A percentile compares a stretch with the other conserved stretches of the same genome.
These are phyloP conservation scores for Hygrocybe coccinea DNA, from an alignment of 768 basidiomycete species.

Conservation along the genomic window DNA sequence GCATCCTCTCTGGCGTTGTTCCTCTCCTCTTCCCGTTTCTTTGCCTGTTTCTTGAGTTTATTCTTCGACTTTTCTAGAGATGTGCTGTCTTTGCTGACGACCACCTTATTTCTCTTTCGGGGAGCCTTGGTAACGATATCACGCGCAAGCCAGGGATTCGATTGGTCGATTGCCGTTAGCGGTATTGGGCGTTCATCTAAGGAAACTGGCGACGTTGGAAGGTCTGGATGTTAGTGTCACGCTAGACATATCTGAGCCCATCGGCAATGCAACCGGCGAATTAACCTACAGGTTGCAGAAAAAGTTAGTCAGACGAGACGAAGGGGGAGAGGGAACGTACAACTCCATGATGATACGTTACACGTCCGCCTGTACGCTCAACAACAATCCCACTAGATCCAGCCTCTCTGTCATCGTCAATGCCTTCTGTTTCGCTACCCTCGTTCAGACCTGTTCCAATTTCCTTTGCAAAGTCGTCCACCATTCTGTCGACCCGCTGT, in stretches of 20 bases:
- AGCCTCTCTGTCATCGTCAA: conserved; percentile 21
- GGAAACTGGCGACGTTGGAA: conserved; percentile 36
- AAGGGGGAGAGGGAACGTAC: background rate
- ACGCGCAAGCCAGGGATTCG: conserved; percentile 82
- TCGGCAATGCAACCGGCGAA: conserved; percentile 15
- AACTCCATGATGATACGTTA: conserved; percentile 55
- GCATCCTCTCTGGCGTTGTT: conserved; percentile 69
- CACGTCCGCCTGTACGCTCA: conserved; percentile 62
- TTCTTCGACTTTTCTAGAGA: conserved; percentile 62
- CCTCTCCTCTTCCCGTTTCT: conserved; percentile 53
- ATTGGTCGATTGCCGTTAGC: conserved; percentile 17
- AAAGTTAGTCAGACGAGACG: background rate
- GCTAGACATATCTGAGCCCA: conserved; percentile 57
- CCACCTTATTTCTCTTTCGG: conserved; percentile 69
- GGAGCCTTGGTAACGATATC: conserved; percentile 42
- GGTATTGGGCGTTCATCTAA: conserved; percentile 9
- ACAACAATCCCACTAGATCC: conserved; percentile 38
- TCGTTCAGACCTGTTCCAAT: conserved; percentile 41
- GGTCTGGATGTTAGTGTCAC: conserved; percentile 58
- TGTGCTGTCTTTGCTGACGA: conserved; percentile 63
- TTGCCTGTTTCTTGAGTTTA: conserved; percentile 62
- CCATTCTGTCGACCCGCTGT: conserved; percentile 52
- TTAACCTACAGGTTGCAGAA: conserved; percentile 14
- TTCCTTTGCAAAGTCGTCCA: conserved; percentile 70
- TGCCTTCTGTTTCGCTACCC: conserved; percentile 29